Percentiles rank a stretch among this genome's conserved stretches.
Evolutionary conservation across 345 rosid species (phyloP).

Genomic region (Gossypium longicalyx): DNA sequence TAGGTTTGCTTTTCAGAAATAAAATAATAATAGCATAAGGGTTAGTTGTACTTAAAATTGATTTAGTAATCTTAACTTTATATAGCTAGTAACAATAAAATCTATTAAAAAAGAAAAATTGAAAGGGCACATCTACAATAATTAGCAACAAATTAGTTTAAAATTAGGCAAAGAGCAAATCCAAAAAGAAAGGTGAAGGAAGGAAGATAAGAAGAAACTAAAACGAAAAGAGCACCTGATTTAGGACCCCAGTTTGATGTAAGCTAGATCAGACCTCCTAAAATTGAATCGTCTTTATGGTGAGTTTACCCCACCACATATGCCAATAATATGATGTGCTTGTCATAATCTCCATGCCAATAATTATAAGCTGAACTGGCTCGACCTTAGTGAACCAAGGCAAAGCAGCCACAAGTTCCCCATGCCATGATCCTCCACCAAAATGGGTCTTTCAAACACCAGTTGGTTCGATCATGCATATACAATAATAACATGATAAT

Average conservation of each 20-base stretch:
- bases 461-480: background rate
- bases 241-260: background rate
- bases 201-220: background rate
- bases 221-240: background rate
- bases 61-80: background rate
- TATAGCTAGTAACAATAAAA: background rate
- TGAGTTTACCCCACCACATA: constrained; percentile 21
- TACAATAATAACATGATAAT: background rate
- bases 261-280: background rate
- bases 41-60: background rate
- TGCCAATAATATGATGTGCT: constrained; percentile 17
- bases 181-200: background rate
- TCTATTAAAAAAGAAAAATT: background rate
- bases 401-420: background rate
- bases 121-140: background rate
- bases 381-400: background rate
- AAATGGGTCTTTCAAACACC: background rate
- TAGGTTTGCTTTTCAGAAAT: too few relatives aligned
- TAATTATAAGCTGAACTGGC: constrained; percentile 21
- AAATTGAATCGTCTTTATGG: constrained; percentile 10
- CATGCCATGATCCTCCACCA: background rate
- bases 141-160: background rate
- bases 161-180: background rate
- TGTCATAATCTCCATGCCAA: constrained; percentile 14
- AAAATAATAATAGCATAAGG: too few relatives aligned